These are phyloP conservation scores for Rhodotorula babjevae DNA, from an alignment of 768 basidiomycete species.

Conservation along the genomic window DNA sequence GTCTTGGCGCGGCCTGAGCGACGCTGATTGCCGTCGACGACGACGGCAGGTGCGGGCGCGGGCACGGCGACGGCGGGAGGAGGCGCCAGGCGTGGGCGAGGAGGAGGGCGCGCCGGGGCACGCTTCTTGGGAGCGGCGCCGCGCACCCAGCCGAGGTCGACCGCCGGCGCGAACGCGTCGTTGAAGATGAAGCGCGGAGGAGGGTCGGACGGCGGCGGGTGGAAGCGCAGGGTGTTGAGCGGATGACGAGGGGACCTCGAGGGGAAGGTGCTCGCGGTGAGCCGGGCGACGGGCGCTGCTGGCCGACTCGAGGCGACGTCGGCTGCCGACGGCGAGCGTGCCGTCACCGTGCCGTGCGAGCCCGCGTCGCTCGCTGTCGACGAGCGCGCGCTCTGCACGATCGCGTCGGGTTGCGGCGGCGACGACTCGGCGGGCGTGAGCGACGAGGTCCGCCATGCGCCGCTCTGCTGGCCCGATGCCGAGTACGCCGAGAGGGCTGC, in stretches of 20 bases:
- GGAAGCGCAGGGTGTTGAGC: neutral
- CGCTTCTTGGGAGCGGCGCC: neutral
- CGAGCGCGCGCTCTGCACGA: too few species aligned
- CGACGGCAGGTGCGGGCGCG: neutral
- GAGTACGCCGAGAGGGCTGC: too few species aligned
- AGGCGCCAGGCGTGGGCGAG: neutral
- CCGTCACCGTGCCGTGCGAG: too few species aligned
- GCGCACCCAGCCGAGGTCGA: neutral
- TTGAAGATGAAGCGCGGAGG: neutral
- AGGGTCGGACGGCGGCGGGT: neutral
- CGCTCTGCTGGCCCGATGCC: too few species aligned
- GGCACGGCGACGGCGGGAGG: neutral
- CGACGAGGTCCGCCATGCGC: too few species aligned
- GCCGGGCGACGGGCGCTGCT: neutral
- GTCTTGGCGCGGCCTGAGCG: neutral
- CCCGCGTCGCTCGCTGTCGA: too few species aligned
- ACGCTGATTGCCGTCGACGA: neutral
- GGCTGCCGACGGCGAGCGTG: too few species aligned
- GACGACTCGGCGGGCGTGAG: too few species aligned
- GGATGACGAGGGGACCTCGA: neutral
- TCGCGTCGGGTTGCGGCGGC: too few species aligned
- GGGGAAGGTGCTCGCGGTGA: too few species aligned
- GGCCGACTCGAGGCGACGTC: too few species aligned
- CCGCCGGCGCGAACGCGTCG: neutral
- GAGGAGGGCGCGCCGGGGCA: neutral